Conservation (phyloP, 1,284 basidiomycete species). For the Sanghuangporus sanghuang region DNA sequence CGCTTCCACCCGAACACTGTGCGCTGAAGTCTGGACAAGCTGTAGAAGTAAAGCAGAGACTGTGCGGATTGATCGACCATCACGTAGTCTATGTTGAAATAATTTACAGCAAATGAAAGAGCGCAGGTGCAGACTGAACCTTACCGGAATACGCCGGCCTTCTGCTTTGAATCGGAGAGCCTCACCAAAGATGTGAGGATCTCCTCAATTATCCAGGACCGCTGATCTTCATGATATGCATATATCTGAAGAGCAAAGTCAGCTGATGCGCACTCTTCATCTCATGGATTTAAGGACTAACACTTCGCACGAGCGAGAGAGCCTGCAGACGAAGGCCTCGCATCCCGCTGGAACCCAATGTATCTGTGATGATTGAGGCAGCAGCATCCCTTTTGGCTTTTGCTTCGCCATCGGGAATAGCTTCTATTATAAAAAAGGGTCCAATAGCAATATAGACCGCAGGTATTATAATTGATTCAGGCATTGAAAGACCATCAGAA, state of each 20-base stretch:
- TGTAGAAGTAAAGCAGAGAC: slow-evolving; percentile 90
- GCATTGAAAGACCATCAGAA: slow-evolving; percentile 67
- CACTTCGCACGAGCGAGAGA: slow-evolving; percentile 76
- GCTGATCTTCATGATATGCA: slow-evolving; percentile 82
- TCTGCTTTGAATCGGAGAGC: slow-evolving; percentile 83
- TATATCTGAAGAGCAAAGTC: slow-evolving; percentile 58
- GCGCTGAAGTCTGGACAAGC: slow-evolving; percentile 90
- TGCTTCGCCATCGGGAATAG: slow-evolving; percentile 39
- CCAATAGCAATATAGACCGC: slow-evolving; percentile 89
- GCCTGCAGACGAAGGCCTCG: slow-evolving; percentile 79
- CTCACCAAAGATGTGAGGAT: slow-evolving; percentile 87
- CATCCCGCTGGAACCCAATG: slow-evolving; percentile 71
- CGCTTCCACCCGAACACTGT: slow-evolving; percentile 66
- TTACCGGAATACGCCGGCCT: slow-evolving; percentile 81
- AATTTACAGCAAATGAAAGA: neutral
- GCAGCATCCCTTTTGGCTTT: slow-evolving; percentile 50
- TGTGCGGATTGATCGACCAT: slow-evolving; percentile 84
- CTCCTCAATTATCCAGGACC: slow-evolving; percentile 95
- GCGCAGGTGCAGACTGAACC: neutral
- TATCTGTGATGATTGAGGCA: slow-evolving; percentile 42
- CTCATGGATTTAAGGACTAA: slow-evolving; percentile 35
- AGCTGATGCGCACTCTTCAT: slow-evolving; percentile 4
- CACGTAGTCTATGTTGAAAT: slow-evolving; percentile 50
- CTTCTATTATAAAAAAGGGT: slow-evolving; percentile 85
- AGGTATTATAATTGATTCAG: slow-evolving; percentile 84